Evolutionary conservation across 495 filamentous ascomycete species (phyloP).

Genomic region (Penicillium steckii): DNA sequence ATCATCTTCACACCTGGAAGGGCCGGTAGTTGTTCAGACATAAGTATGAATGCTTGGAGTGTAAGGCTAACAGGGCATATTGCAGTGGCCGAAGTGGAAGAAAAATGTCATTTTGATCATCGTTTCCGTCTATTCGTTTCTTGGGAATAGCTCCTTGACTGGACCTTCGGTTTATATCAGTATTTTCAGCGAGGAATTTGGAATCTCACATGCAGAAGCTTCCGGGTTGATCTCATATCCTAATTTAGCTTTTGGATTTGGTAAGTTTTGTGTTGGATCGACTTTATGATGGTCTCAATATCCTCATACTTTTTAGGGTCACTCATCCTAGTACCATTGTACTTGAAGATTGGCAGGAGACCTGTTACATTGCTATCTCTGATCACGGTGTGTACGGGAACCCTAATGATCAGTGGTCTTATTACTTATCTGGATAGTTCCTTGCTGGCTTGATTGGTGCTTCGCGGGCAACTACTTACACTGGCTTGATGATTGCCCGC

Average conservation of each 20-base stretch:
- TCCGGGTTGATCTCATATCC: slow-evolving; percentile 61
- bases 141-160: slow-evolving; percentile 56
- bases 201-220: slow-evolving; percentile 46
- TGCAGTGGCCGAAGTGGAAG: slow-evolving; percentile 53
- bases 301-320: slow-evolving; percentile 37
- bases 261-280: slow-evolving; percentile 18
- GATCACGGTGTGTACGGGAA: slow-evolving; percentile 35
- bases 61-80: slow-evolving; percentile 13
- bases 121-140: slow-evolving; percentile 59
- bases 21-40: background rate
- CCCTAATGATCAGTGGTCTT: background rate
- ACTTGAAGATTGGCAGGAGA: slow-evolving; percentile 56
- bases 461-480: slow-evolving; percentile 49
- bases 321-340: slow-evolving; percentile 57
- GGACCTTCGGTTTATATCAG: slow-evolving; percentile 61
- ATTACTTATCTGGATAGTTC: slow-evolving; percentile 34
- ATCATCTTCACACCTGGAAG: too few species aligned
- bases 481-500: slow-evolving; percentile 53
- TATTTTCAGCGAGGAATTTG: slow-evolving; percentile 55
- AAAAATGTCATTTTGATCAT: slow-evolving; percentile 60
- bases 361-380: slow-evolving; percentile 55
- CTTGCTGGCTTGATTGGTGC: slow-evolving; percentile 56
- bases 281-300: background rate
- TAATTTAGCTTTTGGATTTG: slow-evolving; percentile 63
- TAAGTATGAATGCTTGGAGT: background rate